These are phyloP conservation scores for Hippophae rhamnoides DNA, from an alignment of 306 rosid genomes.

Conservation along the genomic window DNA sequence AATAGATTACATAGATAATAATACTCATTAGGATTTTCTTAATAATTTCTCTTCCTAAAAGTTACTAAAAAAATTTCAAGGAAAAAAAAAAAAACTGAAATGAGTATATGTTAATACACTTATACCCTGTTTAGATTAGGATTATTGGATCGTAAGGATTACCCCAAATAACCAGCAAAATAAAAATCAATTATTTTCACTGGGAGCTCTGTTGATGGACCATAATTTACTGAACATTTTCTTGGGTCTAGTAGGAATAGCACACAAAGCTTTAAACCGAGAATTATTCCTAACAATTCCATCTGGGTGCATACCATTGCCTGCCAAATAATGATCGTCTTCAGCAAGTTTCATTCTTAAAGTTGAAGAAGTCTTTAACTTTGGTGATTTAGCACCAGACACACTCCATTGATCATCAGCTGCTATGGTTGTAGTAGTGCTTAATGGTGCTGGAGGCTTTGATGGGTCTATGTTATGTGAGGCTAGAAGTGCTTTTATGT, in stretches of 20 bases:
- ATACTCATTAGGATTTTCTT: conserved; percentile 42
- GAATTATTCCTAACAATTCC: conserved; percentile 46
- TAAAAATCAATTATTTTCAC: conserved; percentile 59
- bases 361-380: conserved; percentile 55
- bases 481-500: conserved; percentile 72
- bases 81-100: not conserved
- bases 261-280: conserved; percentile 53
- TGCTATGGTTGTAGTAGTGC: conserved; percentile 48
- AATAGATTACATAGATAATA: conserved; percentile 60
- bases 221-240: conserved; percentile 86
- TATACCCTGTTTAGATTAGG: conserved; percentile 41
- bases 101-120: not conserved
- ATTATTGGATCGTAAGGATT: conserved; percentile 18
- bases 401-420: conserved; percentile 91
- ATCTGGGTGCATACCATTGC: conserved; percentile 33
- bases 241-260: conserved; percentile 73
- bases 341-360: conserved; percentile 91
- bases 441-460: conserved; percentile 55
- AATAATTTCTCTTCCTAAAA: conserved; percentile 44
- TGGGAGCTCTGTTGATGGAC: conserved; percentile 57
- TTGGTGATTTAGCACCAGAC: conserved; percentile 77
- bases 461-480: conserved; percentile 72
- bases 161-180: conserved; percentile 24
- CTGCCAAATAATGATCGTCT: conserved; percentile 53
- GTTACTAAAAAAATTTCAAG: conserved; percentile 34